phyloP scores from a whole-genome alignment of 2,329 filamentous ascomycete species.

The Madurella fahalii region DNA sequence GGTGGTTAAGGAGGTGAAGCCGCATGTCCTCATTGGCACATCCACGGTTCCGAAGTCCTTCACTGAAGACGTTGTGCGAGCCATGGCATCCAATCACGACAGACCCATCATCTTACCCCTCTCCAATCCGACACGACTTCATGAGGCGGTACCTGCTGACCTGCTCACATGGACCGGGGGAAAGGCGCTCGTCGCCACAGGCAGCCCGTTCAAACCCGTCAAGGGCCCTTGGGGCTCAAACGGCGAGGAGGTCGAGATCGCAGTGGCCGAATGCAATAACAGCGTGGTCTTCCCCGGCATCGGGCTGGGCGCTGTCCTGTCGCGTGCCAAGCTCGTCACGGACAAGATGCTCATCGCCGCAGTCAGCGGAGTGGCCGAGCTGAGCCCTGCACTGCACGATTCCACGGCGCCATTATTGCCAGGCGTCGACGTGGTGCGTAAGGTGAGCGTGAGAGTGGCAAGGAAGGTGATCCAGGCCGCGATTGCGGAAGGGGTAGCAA shows the following conservation, averaged over 20 bases:
- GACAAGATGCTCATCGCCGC: conserved; percentile 81
- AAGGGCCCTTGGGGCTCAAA: conserved; percentile 51
- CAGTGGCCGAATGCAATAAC: conserved; percentile 81
- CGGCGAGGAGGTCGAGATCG: conserved; percentile 42
- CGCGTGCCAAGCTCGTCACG: conserved; percentile 61
- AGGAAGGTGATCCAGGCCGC: conserved; percentile 69
- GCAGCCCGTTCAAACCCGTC: conserved; percentile 76
- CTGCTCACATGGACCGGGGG: conserved; percentile 75
- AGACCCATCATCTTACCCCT: conserved; percentile 77
- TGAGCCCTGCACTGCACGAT: conserved; percentile 65
- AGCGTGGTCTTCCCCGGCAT: conserved; percentile 82
- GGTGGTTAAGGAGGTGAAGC: conserved; percentile 66
- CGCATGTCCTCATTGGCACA: conserved; percentile 79
- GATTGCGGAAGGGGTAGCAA: conserved; percentile 63
- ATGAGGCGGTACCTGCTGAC: conserved; percentile 76
- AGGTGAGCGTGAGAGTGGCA: conserved; percentile 75
- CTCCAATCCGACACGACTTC: conserved; percentile 78
- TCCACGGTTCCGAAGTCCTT: conserved; percentile 75
- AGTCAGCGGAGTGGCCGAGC: conserved; percentile 64
- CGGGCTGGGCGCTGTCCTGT: conserved; percentile 72
- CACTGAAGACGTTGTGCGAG: conserved; percentile 66
- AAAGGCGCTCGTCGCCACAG: conserved; percentile 74
- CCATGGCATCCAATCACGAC: conserved; percentile 70
- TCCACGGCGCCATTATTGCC: conserved; percentile 65
- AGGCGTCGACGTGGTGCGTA: conserved; percentile 68